These are phyloP conservation scores for Plectranthus barbatus DNA, from an alignment of 257 asterid species.

Conservation along the genomic window DNA sequence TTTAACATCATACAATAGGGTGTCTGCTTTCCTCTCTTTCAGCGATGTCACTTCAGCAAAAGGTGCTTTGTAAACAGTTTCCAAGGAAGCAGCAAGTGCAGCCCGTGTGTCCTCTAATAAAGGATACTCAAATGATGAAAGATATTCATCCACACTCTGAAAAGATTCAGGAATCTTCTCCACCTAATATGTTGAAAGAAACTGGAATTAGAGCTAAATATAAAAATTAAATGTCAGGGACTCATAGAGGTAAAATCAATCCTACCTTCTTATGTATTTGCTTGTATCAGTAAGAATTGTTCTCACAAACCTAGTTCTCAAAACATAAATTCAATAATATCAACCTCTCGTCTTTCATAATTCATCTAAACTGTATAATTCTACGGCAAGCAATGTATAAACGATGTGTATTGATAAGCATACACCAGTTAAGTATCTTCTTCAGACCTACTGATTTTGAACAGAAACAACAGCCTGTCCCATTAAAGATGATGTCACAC, in stretches of 20 bases:
- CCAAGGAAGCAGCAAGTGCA: slow-evolving; percentile 34
- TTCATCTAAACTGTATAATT: background rate
- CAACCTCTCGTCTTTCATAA: too few relatives aligned
- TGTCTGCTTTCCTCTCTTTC: background rate
- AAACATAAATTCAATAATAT: too few relatives aligned
- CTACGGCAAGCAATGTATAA: background rate
- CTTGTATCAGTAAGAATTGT: too few relatives aligned
- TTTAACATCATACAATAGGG: slow-evolving; percentile 3
- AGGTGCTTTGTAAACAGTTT: slow-evolving; percentile 34
- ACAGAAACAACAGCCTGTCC: too few relatives aligned
- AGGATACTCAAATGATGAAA: slow-evolving; percentile 33
- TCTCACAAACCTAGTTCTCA: background rate
- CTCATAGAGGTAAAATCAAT: background rate
- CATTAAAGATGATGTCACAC: too few relatives aligned
- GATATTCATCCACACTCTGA: slow-evolving; percentile 27
- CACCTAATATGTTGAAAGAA: slow-evolving; percentile 22
- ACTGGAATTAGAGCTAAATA: background rate
- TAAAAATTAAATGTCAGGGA: background rate
- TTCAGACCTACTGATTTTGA: too few relatives aligned
- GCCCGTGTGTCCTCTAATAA: slow-evolving; percentile 52
- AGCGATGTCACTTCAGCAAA: slow-evolving; percentile 32
- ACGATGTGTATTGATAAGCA: background rate
- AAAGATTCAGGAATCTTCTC: slow-evolving; percentile 39
- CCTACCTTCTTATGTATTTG: too few relatives aligned
- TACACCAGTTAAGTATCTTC: background rate